Evolutionary conservation across 805 yeast genomes (phyloP).

Genomic region (Yamadazyma nakazawae): DNA sequence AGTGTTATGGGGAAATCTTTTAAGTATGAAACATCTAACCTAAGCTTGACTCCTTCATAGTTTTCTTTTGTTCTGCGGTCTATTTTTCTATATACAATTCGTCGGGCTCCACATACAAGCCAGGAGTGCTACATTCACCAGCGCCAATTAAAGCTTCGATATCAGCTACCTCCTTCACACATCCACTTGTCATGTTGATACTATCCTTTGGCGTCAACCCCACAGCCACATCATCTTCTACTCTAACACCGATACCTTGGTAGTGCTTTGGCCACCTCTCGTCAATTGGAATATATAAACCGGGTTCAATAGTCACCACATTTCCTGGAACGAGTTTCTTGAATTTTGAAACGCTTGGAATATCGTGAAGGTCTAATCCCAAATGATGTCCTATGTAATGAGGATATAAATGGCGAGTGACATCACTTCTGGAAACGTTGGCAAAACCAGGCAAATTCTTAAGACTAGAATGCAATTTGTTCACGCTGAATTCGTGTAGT

Average conservation of each 20-base stretch:
- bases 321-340: constrained; percentile 60
- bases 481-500: constrained; percentile 68
- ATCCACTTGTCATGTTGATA: constrained; percentile 65
- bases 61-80: too few relatives aligned
- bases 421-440: constrained; percentile 48
- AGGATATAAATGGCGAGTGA: constrained; percentile 63
- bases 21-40: too few relatives aligned
- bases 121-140: constrained; percentile 54
- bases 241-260: constrained; percentile 88
- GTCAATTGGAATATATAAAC: constrained; percentile 79
- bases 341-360: constrained; percentile 60
- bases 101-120: constrained; percentile 33
- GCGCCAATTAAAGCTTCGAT: constrained; percentile 63
- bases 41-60: too few relatives aligned
- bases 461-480: constrained; percentile 58
- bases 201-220: constrained; percentile 56
- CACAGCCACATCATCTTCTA: constrained; percentile 89
- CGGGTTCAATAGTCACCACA: constrained; percentile 94
- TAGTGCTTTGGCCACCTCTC: constrained; percentile 73
- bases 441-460: constrained; percentile 66
- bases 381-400: constrained; percentile 95
- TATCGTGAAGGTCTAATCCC: constrained; percentile 89
- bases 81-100: constrained; percentile 20
- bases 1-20: too few relatives aligned
- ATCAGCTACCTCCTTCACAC: constrained; percentile 82